Conservation (phyloP, 495 filamentous ascomycete genomes). For the Aspergillus coremiiformis region DNA sequence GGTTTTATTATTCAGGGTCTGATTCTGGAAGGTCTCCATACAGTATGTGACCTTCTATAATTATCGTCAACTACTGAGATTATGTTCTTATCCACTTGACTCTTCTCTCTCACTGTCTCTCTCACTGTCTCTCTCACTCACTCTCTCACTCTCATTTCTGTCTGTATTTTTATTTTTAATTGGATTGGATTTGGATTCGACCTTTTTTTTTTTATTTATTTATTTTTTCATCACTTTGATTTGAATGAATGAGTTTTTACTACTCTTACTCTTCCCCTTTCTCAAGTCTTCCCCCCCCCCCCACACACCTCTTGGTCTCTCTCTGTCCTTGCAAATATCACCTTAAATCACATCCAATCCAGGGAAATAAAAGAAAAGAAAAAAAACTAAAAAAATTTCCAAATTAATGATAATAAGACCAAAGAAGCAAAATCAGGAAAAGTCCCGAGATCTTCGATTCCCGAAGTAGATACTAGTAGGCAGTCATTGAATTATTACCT, state of each 20-base stretch:
- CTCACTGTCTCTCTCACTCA: neutral
- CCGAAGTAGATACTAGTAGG: neutral
- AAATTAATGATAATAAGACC: conserved; percentile 5
- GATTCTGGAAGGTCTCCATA: neutral
- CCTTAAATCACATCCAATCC: too few relatives aligned
- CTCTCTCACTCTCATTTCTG: neutral
- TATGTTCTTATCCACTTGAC: neutral
- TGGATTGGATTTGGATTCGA: too few relatives aligned
- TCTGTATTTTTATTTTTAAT: too few relatives aligned
- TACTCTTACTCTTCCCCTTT: too few relatives aligned
- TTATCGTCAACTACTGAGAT: neutral
- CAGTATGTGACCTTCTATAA: conserved; percentile 3
- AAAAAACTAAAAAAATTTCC: too few relatives aligned
- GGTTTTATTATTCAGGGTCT: conserved; percentile 4
- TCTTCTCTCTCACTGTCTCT: neutral
- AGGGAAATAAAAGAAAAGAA: conserved; percentile 13
- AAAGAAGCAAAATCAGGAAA: conserved; percentile 17
- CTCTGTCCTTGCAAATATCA: too few relatives aligned
- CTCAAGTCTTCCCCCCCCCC: too few relatives aligned
- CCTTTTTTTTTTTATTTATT: too few relatives aligned
- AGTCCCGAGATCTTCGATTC: conserved; percentile 13
- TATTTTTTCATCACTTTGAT: too few relatives aligned
- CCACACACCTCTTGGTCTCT: too few relatives aligned
- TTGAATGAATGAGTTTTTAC: too few relatives aligned
- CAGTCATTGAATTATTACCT: conserved; percentile 2